phyloP scores from a whole-genome alignment of 2,329 filamentous ascomycete genomes.

The Zalaria obscura region DNA sequence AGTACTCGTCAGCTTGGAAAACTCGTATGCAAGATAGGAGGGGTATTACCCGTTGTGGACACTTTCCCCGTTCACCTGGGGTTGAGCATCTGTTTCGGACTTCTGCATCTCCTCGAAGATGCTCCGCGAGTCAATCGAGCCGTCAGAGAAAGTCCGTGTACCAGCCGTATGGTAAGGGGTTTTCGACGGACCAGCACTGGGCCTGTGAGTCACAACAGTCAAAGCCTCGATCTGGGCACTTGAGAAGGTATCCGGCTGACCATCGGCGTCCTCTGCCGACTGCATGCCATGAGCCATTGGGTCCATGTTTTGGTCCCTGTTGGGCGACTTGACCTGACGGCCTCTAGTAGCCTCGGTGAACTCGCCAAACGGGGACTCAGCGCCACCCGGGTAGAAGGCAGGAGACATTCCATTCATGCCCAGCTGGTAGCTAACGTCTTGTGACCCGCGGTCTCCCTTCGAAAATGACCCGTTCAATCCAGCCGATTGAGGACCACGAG shows the following conservation, averaged over 20 bases:
- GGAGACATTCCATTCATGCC: constrained; percentile 1
- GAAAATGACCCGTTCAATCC: constrained; percentile 6
- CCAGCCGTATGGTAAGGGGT: constrained; percentile 25
- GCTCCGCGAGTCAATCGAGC: constrained; percentile 39
- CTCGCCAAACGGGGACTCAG: constrained; percentile 6
- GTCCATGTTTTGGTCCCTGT: constrained; percentile 12
- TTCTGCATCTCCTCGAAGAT: constrained; percentile 34
- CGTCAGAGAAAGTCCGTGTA: constrained; percentile 40
- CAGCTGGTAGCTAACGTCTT: constrained; percentile 8
- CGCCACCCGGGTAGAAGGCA: constrained; percentile 6
- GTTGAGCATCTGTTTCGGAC: constrained; percentile 22
- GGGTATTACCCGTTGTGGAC: constrained; percentile 10
- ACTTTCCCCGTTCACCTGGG: constrained; percentile 20
- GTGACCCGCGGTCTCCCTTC: constrained; percentile 11
- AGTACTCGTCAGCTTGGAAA: too few species aligned
- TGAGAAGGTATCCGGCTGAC: constrained; percentile 32
- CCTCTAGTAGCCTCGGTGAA: constrained; percentile 6
- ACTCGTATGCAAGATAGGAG: too few species aligned
- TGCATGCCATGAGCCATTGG: constrained; percentile 7
- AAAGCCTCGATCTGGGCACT: constrained; percentile 39
- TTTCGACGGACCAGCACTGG: constrained; percentile 4
- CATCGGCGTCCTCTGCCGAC: constrained; percentile 8
- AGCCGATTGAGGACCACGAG: constrained; percentile 12
- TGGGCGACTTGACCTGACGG: constrained; percentile 14
- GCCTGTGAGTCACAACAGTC: constrained; percentile 36